Evolutionary conservation across 2,329 filamentous ascomycete species (phyloP).

Genomic region (Fusarium graminum): DNA sequence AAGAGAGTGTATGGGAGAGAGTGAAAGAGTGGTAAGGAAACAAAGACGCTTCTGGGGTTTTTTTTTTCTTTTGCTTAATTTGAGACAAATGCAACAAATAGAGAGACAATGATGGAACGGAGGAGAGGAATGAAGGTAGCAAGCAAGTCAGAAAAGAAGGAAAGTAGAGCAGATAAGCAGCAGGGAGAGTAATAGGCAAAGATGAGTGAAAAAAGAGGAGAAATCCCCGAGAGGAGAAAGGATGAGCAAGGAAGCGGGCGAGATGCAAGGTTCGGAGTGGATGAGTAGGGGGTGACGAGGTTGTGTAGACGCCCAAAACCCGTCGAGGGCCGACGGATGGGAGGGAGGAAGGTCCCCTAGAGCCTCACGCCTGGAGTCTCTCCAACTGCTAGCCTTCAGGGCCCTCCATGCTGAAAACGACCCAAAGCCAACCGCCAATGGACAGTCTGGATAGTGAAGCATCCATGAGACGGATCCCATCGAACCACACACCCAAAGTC

Average conservation of each 20-base stretch:
- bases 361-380: slow-evolving; percentile 36
- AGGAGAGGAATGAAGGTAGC: slow-evolving; percentile 17
- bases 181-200: slow-evolving; percentile 28
- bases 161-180: slow-evolving; percentile 37
- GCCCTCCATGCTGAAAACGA: slow-evolving; percentile 5
- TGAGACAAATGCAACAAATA: slow-evolving; percentile 33
- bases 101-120: slow-evolving; percentile 35
- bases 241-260: slow-evolving; percentile 39
- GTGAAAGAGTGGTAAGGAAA: slow-evolving; percentile 30
- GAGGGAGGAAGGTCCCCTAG: not conserved
- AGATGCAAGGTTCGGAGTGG: slow-evolving; percentile 38
- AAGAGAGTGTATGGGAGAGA: slow-evolving; percentile 22
- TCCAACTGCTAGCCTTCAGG: slow-evolving; percentile 17
- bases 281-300: slow-evolving; percentile 26
- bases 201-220: slow-evolving; percentile 37
- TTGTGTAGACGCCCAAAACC: slow-evolving; percentile 32
- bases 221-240: slow-evolving; percentile 37
- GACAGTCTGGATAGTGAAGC: slow-evolving; percentile 5
- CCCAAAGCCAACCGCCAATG: slow-evolving; percentile 16
- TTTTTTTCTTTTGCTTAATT: slow-evolving; percentile 15
- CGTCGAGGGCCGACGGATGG: not conserved
- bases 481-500: slow-evolving; percentile 31
- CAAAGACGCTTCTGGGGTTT: slow-evolving; percentile 41
- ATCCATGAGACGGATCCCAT: slow-evolving; percentile 30
- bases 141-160: slow-evolving; percentile 16